phyloP scores from a whole-genome alignment of 2,329 filamentous ascomycete species.

The Rhytidhysteron rufulum region DNA sequence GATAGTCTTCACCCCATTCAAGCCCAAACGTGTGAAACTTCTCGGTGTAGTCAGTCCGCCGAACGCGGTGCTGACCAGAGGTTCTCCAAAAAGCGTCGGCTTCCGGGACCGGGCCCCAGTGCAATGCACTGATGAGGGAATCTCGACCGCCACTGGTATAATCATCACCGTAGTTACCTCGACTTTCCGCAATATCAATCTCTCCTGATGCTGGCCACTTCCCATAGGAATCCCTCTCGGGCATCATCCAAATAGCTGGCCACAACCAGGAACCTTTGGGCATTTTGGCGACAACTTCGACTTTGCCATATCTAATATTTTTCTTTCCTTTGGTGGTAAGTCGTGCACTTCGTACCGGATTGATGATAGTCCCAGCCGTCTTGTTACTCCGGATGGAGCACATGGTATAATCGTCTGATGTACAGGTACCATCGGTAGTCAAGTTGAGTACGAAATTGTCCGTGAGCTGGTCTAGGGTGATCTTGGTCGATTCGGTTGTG shows the following conservation, averaged over 20 bases:
- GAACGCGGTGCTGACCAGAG: slow-evolving; percentile 22
- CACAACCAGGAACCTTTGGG: slow-evolving; percentile 79
- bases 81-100: slow-evolving; percentile 21
- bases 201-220: slow-evolving; percentile 74
- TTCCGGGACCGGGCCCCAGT: slow-evolving; percentile 59
- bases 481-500: slow-evolving; percentile 60
- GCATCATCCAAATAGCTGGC: slow-evolving; percentile 68
- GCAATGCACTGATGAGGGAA: slow-evolving; percentile 70
- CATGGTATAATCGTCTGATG: slow-evolving; percentile 53
- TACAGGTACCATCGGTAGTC: slow-evolving; percentile 57
- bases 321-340: slow-evolving; percentile 69
- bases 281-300: slow-evolving; percentile 73
- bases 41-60: slow-evolving; percentile 68
- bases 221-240: slow-evolving; percentile 66
- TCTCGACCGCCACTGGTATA: slow-evolving; percentile 75
- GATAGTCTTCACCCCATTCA: slow-evolving; percentile 73
- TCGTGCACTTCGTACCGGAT: slow-evolving; percentile 71
- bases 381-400: slow-evolving; percentile 71
- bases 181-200: slow-evolving; percentile 76
- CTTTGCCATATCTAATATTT: slow-evolving; percentile 73
- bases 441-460: slow-evolving; percentile 31
- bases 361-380: slow-evolving; percentile 70
- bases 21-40: slow-evolving; percentile 69
- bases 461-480: slow-evolving; percentile 64
- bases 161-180: slow-evolving; percentile 70